A percentile compares a stretch with the other conserved stretches of the same genome.
phyloP scores from a whole-genome alignment of 2,329 filamentous ascomycete genomes.

The Bertia moriformis region DNA sequence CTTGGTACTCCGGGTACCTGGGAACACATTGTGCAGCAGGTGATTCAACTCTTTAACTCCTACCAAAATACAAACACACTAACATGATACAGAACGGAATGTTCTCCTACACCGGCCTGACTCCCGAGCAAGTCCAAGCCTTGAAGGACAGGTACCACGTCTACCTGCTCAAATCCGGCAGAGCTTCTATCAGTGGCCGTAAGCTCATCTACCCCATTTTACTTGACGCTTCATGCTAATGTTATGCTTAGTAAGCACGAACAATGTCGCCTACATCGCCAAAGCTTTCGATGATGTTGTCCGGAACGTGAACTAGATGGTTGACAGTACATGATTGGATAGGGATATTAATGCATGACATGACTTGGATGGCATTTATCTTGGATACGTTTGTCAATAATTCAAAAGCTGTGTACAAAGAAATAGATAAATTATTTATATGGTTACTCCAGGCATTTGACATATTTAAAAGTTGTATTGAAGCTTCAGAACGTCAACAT shows the following conservation, averaged over 20 bases:
- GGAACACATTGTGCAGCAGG: slow-evolving; percentile 18
- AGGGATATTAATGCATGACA: too few species aligned
- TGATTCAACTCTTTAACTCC: neutral
- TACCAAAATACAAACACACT: neutral
- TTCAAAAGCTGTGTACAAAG: too few species aligned
- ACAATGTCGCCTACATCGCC: slow-evolving; percentile 21
- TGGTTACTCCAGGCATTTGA: too few species aligned
- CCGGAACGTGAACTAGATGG: slow-evolving; percentile 13
- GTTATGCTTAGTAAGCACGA: slow-evolving; percentile 15
- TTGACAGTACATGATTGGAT: neutral
- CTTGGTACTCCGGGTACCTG: slow-evolving; percentile 19
- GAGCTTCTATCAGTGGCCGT: slow-evolving; percentile 1
- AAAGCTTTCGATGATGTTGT: slow-evolving; percentile 8
- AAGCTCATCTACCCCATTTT: neutral
- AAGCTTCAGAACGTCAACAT: too few species aligned
- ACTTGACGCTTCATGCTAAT: neutral
- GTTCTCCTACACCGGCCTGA: slow-evolving; percentile 31
- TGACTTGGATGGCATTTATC: too few species aligned
- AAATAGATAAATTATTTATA: too few species aligned
- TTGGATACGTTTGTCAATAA: too few species aligned
- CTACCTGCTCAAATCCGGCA: slow-evolving; percentile 1
- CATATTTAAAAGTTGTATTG: too few species aligned
- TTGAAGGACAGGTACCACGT: slow-evolving; percentile 1
- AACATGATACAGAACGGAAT: slow-evolving; percentile 13
- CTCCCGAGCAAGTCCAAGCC: slow-evolving; percentile 24